These are phyloP conservation scores for Beauveria brongniartii DNA, from an alignment of 2,329 filamentous ascomycete genomes.

Conservation along the genomic window DNA sequence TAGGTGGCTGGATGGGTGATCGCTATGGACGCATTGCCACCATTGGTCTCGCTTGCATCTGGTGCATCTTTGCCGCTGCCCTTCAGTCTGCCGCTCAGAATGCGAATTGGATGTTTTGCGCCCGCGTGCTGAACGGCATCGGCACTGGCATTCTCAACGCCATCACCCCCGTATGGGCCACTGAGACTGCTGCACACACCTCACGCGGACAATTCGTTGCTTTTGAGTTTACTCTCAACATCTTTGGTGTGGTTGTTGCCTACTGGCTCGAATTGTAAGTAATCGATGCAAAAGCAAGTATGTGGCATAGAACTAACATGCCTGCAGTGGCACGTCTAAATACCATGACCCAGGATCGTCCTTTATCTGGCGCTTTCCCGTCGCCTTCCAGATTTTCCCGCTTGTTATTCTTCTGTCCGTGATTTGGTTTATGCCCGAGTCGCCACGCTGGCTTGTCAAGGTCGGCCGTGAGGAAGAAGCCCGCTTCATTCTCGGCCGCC, in stretches of 20 bases:
- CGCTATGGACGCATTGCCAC: slow-evolving; percentile 53
- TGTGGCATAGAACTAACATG: background rate
- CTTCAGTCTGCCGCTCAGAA: slow-evolving; percentile 61
- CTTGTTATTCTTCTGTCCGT: slow-evolving; percentile 46
- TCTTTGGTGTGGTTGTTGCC: slow-evolving; percentile 52
- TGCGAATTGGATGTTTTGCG: slow-evolving; percentile 61
- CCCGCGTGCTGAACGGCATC: slow-evolving; percentile 43
- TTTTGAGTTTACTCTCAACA: slow-evolving; percentile 66
- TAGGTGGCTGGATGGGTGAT: slow-evolving; percentile 58
- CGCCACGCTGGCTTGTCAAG: slow-evolving; percentile 59
- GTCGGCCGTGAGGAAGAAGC: slow-evolving; percentile 60
- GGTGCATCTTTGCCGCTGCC: slow-evolving; percentile 52
- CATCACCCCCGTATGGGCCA: slow-evolving; percentile 64
- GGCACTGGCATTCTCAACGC: slow-evolving; percentile 64
- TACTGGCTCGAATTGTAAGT: slow-evolving; percentile 51
- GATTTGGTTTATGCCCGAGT: slow-evolving; percentile 64
- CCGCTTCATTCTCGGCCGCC: slow-evolving; percentile 52
- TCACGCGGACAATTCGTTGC: slow-evolving; percentile 62
- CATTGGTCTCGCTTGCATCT: slow-evolving; percentile 50
- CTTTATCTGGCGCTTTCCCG: slow-evolving; percentile 60
- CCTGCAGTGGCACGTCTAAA: slow-evolving; percentile 44
- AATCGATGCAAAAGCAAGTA: background rate
- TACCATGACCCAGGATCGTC: slow-evolving; percentile 48
- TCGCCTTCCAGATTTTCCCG: slow-evolving; percentile 62
- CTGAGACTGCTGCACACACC: slow-evolving; percentile 60